Evolutionary conservation across 768 basidiomycete genomes (phyloP).

Genomic region (Hygrocybe coccinea): DNA sequence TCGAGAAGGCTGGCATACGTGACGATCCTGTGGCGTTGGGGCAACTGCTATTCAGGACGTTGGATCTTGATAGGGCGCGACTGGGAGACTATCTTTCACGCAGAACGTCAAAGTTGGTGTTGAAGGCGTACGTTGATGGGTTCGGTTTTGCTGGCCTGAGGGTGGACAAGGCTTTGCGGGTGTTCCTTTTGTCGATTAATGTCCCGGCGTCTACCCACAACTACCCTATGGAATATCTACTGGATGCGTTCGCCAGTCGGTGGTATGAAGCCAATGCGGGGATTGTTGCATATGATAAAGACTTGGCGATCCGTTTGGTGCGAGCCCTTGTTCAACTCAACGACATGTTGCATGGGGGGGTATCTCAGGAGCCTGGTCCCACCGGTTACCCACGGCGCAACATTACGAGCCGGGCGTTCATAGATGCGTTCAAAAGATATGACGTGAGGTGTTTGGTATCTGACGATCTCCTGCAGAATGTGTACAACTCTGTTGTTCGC

Average conservation of each 20-base stretch:
- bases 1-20: constrained; percentile 51
- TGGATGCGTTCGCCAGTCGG: constrained; percentile 79
- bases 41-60: constrained; percentile 71
- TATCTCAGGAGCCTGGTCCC: constrained; percentile 55
- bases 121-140: constrained; percentile 80
- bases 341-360: constrained; percentile 75
- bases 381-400: constrained; percentile 52
- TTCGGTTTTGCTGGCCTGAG: constrained; percentile 82
- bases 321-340: constrained; percentile 84
- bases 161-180: constrained; percentile 84
- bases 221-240: constrained; percentile 58
- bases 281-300: constrained; percentile 75
- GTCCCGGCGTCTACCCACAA: constrained; percentile 39
- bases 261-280: constrained; percentile 89
- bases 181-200: constrained; percentile 80
- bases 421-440: constrained; percentile 73
- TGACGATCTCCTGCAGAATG: constrained; percentile 69
- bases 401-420: constrained; percentile 72
- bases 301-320: constrained; percentile 70
- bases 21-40: constrained; percentile 76
- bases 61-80: constrained; percentile 75
- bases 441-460: constrained; percentile 68
- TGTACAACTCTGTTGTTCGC: constrained; percentile 71
- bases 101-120: constrained; percentile 64
- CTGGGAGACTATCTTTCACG: constrained; percentile 82